Percentiles rank a stretch among this genome's conserved stretches.
phyloP scores from a whole-genome alignment of 768 basidiomycete genomes.

The Coprinopsis sp. region DNA sequence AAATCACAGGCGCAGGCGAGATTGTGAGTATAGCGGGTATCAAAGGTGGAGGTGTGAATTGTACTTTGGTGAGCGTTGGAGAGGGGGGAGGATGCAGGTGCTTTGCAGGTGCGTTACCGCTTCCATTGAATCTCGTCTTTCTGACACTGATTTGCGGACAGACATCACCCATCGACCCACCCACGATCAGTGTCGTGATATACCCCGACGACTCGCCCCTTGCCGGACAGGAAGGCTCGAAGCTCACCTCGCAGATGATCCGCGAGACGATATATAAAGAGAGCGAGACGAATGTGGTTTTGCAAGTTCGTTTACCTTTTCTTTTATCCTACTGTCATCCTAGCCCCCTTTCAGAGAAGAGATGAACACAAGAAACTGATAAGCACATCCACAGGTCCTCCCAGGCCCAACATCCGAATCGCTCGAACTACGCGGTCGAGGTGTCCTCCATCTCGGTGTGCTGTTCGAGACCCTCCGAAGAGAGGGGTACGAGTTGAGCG shows the following conservation, averaged over 20 bases:
- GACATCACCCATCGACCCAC: constrained; percentile 48
- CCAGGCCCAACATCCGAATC: constrained; percentile 47
- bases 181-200: constrained; percentile 44
- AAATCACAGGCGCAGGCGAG: constrained; percentile 42
- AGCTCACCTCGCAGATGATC: constrained; percentile 46
- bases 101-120: constrained; percentile 35
- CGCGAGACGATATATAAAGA: constrained; percentile 46
- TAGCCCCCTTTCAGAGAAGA: too few relatives aligned
- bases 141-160: constrained; percentile 14
- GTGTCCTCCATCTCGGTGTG: constrained; percentile 48
- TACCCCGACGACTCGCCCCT: constrained; percentile 46
- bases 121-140: neutral
- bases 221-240: constrained; percentile 41
- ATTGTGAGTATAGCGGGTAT: constrained; percentile 47
- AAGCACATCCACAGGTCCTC: too few relatives aligned
- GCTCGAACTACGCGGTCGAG: constrained; percentile 44
- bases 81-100: constrained; percentile 37
- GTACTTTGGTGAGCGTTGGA: constrained; percentile 40
- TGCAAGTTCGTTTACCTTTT: too few relatives aligned
- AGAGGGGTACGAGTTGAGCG: constrained; percentile 44
- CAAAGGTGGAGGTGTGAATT: constrained; percentile 41
- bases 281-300: constrained; percentile 47
- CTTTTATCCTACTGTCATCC: too few relatives aligned
- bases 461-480: constrained; percentile 45
- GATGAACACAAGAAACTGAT: too few relatives aligned